Evolutionary conservation across 805 yeast genomes (phyloP), one percentile per base, ranked within the genome.

Genomic region (Myxozyma kluyveri): DNA sequence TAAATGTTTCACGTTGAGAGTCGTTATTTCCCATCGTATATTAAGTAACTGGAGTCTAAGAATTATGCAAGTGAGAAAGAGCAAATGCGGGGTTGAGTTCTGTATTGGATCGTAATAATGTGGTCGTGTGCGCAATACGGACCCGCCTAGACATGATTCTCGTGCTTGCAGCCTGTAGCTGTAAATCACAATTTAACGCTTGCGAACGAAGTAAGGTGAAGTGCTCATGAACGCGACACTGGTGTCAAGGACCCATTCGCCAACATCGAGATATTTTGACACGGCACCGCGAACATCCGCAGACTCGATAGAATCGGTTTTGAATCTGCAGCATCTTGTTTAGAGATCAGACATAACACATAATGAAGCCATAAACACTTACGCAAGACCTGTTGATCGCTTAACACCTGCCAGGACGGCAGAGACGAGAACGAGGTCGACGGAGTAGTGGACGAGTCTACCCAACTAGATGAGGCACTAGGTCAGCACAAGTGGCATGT

Each of bases 351-450:
- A 5, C 9, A 17, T 32, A 31, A 23, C 33, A 4, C 24, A 14
- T 22, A 4, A 44, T 31, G 26, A 31, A 12, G n/a, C n/a, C n/a
- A n/a, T n/a, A 12, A 5, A 32, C 55, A 67, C 71, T 41, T 50
- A 69, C 60, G 77, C 78, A 42, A 83, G 73, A 0, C 97, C 97
- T 0, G 96, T 86, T 56, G 86, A 82, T 56, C 88, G 78, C 66
- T 88, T 84, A 47, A 90, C 77, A 2, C 96, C 96, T 0, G 97
- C 96, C 40, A 91, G 72, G 12, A 90, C 74, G 66, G 93, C 80
- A 1, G 96, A 86, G 6, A 88, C 72, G 52, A 90, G 73, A 2
- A 90, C 80, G 57, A 89, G 75, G 65, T 90, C 97, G 50, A 88
- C 63, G 0, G 91, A 79, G 61, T 80, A 79, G 69, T 88, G 96